Percentiles rank a stretch among this genome's conserved stretches.
Conservation (phyloP, 1,139 yeast genomes). For the Pichia sp. region DNA sequence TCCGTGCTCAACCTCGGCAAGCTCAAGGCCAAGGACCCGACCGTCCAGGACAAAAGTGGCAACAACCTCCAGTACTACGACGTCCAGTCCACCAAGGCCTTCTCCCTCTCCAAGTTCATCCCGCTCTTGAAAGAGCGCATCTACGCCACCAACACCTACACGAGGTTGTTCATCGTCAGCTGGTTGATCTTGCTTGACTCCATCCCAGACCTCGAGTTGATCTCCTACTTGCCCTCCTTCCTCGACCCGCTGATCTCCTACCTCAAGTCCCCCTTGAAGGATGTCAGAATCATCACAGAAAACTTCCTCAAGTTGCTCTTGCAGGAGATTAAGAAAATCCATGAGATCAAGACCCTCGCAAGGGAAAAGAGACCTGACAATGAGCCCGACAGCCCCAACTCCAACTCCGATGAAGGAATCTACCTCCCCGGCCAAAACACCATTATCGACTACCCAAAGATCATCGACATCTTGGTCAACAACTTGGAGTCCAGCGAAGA, state of each 20-base stretch:
- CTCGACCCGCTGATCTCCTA: constrained; percentile 80
- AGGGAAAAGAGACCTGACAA: not conserved
- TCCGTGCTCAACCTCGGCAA: constrained; percentile 50
- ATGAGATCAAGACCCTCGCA: constrained; percentile 57
- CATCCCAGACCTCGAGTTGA: constrained; percentile 85
- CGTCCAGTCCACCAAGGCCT: constrained; percentile 65
- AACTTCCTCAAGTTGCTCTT: constrained; percentile 69
- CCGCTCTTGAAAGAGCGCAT: constrained; percentile 88
- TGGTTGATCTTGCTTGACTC: constrained; percentile 91
- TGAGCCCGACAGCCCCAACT: constrained; percentile 22
- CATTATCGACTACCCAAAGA: constrained; percentile 71
- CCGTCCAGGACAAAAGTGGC: constrained; percentile 46
- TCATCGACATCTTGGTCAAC: constrained; percentile 73
- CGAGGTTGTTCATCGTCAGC: constrained; percentile 83
- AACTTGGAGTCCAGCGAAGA: constrained; percentile 71
- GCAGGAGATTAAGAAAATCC: constrained; percentile 72
- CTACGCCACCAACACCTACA: constrained; percentile 88
- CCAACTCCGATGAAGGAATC: constrained; percentile 34
- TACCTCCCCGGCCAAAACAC: constrained; percentile 86
- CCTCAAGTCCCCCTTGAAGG: constrained; percentile 78
- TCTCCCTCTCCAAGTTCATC: constrained; percentile 81
- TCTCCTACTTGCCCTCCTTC: constrained; percentile 83
- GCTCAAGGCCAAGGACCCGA: constrained; percentile 44
- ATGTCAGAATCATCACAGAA: constrained; percentile 82
- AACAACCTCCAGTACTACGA: constrained; percentile 62